Evolutionary conservation across 2,329 filamentous ascomycete species (phyloP).

Genomic region (Colletotrichum noveboracense): DNA sequence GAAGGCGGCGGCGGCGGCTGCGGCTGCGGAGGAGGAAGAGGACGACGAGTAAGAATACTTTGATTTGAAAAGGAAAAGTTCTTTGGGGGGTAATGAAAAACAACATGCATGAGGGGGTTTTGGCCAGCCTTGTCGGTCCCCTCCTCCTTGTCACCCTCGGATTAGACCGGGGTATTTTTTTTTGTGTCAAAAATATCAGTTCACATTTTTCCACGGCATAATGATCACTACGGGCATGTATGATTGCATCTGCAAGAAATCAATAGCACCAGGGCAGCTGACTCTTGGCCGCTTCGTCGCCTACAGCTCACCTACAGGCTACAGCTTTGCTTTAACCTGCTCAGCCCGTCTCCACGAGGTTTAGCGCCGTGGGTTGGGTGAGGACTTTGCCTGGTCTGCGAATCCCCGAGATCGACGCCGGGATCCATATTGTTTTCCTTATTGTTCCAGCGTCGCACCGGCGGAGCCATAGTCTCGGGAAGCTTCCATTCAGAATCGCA

Average conservation of each 20-base stretch:
- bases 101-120: constrained; percentile 1
- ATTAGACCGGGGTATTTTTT: neutral
- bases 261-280: neutral
- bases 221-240: neutral
- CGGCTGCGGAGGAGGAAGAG: constrained; percentile 41
- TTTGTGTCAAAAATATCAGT: constrained; percentile 13
- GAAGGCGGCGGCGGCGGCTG: constrained; percentile 44
- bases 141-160: neutral
- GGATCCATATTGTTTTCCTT: neutral
- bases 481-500: no score
- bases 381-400: neutral
- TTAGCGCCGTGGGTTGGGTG: constrained; percentile 8
- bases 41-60: constrained; percentile 32
- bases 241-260: neutral
- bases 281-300: neutral
- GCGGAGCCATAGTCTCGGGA: neutral
- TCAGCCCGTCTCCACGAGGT: neutral
- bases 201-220: neutral
- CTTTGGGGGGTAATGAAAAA: constrained; percentile 2
- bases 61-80: constrained; percentile 2
- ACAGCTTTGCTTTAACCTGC: neutral
- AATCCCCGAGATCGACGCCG: constrained; percentile 4
- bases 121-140: neutral
- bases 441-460: neutral
- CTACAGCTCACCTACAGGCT: neutral